These are phyloP conservation scores for Penicillium canariense DNA, from an alignment of 495 filamentous ascomycete species.

Conservation along the genomic window DNA sequence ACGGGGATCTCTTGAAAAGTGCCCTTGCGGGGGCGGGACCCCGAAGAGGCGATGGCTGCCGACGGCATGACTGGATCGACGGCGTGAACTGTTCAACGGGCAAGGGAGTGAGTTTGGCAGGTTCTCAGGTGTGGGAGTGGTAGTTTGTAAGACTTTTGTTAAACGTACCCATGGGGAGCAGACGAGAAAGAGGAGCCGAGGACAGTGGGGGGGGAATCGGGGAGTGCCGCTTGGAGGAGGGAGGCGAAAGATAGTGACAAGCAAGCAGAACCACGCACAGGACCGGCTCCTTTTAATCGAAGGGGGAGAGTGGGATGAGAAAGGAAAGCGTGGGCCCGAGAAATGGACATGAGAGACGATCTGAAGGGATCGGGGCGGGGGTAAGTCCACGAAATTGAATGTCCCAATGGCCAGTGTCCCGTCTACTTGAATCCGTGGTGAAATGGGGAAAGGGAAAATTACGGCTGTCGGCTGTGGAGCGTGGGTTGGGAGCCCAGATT, in stretches of 20 bases:
- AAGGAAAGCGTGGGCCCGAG: background rate
- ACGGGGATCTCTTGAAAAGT: conserved; percentile 39
- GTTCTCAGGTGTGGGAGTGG: background rate
- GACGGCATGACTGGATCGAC: conserved; percentile 31
- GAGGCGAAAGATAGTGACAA: background rate
- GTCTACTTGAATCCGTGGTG: no score
- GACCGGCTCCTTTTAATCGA: background rate
- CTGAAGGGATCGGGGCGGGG: background rate
- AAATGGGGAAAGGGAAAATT: conserved; percentile 7
- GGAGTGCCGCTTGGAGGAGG: background rate
- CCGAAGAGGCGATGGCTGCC: conserved; percentile 25
- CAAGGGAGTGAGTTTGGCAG: background rate
- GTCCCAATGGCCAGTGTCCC: no score
- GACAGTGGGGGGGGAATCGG: background rate
- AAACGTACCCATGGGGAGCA: conserved; percentile 19
- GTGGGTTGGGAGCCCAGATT: conserved; percentile 14
- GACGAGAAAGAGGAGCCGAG: background rate
- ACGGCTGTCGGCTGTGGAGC: conserved; percentile 4
- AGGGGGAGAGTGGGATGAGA: background rate
- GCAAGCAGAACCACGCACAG: background rate
- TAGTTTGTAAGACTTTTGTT: background rate
- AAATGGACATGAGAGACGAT: background rate
- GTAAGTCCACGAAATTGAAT: no score
- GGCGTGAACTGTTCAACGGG: conserved; percentile 33
- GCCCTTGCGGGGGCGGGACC: conserved; percentile 24